These are phyloP conservation scores for Ophiostoma sp. DNA, from an alignment of 2,329 filamentous ascomycete species.

Conservation along the genomic window DNA sequence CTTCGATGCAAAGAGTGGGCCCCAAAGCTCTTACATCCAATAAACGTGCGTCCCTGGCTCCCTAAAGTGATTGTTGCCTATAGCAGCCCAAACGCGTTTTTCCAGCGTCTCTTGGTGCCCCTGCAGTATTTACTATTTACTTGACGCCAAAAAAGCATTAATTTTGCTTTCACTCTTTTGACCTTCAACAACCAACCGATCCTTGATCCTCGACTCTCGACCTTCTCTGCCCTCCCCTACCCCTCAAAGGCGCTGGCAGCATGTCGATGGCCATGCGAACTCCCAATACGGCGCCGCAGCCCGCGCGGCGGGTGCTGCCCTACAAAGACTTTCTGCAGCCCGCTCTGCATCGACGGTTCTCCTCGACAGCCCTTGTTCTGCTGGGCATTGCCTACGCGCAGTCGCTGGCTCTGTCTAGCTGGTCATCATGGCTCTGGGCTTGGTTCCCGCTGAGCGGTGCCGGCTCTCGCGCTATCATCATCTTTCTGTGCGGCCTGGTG, in stretches of 20 bases:
- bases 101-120: constrained; percentile 17
- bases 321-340: constrained; percentile 93
- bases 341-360: constrained; percentile 82
- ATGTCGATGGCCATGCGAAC: constrained; percentile 48
- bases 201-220: neutral
- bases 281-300: constrained; percentile 30
- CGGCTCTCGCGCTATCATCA: constrained; percentile 70
- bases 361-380: constrained; percentile 69
- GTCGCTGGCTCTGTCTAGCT: constrained; percentile 68
- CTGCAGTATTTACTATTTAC: constrained; percentile 24
- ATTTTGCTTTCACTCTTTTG: neutral
- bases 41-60: neutral
- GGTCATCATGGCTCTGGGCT: constrained; percentile 73
- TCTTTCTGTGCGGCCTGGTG: constrained; percentile 74
- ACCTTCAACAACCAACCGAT: neutral
- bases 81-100: constrained; percentile 20
- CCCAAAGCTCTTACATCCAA: neutral
- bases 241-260: constrained; percentile 45
- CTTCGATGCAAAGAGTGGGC: neutral
- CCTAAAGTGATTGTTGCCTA: constrained; percentile 21
- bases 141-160: constrained; percentile 25
- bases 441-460: constrained; percentile 80
- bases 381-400: constrained; percentile 71
- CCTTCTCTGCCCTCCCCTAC: neutral
- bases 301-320: constrained; percentile 54